Evolutionary conservation across 306 rosid genomes (phyloP), one percentile per base, ranked within the genome.

Genomic region (Prunus armeniaca): DNA sequence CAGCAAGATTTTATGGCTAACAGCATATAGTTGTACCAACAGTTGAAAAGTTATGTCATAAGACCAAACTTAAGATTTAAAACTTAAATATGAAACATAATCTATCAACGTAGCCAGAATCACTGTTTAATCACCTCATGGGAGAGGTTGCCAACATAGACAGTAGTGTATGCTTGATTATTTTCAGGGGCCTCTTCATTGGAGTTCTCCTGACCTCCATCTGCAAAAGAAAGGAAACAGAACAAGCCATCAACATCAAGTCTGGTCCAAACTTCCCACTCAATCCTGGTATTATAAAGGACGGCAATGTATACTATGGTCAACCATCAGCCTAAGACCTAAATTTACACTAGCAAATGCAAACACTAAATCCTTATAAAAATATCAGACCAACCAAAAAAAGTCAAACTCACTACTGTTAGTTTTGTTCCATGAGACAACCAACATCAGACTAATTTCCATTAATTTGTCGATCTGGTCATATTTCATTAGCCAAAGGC

Each of bases 131-230:
- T 85, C 81, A 80, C 97, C 93, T 92, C 96, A 3, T 91, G 93
- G 79, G 97, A 87, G 78, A 92, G 96, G 85, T 90, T 90, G 86
- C 96, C 97, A 78, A 88, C 96, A 85, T 92, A 92, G 65, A 92
- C 96, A 43, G 97, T 92, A 34, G 97, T 92, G 74, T 85, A 92
- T 56, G 88, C 91, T 81, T 81, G 88, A 86, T 88, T 90, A 75
- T 82, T 88, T 85, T 90, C 96, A 3, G 92, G 96, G 43, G 87
- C 65, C 10, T 88, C 97, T 73, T 88, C 93, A 49, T 68, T 88
- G 82, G 77, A 49, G 72, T 74, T 83, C 81, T 90, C 93, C 66
- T 77, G 96, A 67, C 81, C 86, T 55, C 84, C 96, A 34, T 88
- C 97, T 90, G 86, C 81, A 78, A 78, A 82, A 67, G 18, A 43